phyloP scores from a whole-genome alignment of 768 basidiomycete genomes.

The Suillus subaureus region DNA sequence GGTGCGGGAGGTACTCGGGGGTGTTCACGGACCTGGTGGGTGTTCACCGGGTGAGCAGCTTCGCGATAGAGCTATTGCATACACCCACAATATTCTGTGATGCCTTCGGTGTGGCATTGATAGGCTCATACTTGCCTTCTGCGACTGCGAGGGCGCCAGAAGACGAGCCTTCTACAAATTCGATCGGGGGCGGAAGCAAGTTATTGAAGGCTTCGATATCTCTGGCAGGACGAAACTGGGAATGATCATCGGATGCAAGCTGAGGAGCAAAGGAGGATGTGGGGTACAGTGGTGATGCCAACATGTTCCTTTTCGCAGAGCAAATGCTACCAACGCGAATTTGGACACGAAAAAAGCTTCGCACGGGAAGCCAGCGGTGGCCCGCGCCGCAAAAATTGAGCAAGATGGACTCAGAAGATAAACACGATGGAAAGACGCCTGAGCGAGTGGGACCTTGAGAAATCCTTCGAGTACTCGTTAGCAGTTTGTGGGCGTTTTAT shows the following conservation, averaged over 20 bases:
- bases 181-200: constrained; percentile 77
- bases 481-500: constrained; percentile 19
- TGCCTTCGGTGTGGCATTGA: constrained; percentile 66
- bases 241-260: constrained; percentile 50
- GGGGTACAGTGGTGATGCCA: constrained; percentile 66
- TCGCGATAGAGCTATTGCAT: constrained; percentile 2
- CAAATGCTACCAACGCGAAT: constrained; percentile 9
- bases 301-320: constrained; percentile 47
- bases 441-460: constrained; percentile 4
- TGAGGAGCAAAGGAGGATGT: constrained; percentile 52
- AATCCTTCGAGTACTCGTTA: background rate
- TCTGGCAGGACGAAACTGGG: constrained; percentile 65
- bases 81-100: constrained; percentile 50
- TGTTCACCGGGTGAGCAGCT: constrained; percentile 6
- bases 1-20: constrained; percentile 28
- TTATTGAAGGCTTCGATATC: constrained; percentile 77
- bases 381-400: constrained; percentile 12
- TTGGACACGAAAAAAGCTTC: constrained; percentile 11
- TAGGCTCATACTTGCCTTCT: constrained; percentile 80
- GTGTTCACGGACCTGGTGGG: constrained; percentile 21
- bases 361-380: constrained; percentile 10
- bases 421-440: constrained; percentile 19
- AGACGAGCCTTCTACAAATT: constrained; percentile 85
- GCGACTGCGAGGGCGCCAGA: constrained; percentile 70
- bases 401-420: constrained; percentile 16